phyloP scores from a whole-genome alignment of 352 stramenopile species.

The Phytopythium vexans region DNA sequence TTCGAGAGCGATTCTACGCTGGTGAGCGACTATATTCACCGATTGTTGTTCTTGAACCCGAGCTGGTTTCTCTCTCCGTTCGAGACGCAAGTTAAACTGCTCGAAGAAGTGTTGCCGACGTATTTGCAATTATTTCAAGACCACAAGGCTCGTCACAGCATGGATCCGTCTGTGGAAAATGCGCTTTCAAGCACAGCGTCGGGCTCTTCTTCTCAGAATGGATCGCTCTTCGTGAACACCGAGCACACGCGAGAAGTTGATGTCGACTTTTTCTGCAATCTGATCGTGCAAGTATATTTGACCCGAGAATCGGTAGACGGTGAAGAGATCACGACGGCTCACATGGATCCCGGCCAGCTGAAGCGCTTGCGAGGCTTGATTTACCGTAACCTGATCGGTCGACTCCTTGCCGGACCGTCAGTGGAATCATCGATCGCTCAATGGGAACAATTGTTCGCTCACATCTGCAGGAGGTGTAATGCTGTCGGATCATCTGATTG shows the following conservation, averaged over 20 bases:
- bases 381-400: conserved; percentile 67
- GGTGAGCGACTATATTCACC: conserved; percentile 45
- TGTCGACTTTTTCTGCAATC: conserved; percentile 73
- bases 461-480: conserved; percentile 48
- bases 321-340: conserved; percentile 14
- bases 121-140: conserved; percentile 62
- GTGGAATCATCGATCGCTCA: conserved; percentile 32
- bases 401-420: conserved; percentile 45
- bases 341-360: conserved; percentile 36
- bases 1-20: conserved; percentile 28
- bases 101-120: conserved; percentile 51
- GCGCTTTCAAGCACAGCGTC: background rate
- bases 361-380: conserved; percentile 45
- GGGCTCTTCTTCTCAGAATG: background rate
- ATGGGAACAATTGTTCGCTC: conserved; percentile 66
- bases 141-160: background rate
- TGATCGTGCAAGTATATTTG: conserved; percentile 69
- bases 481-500: conserved; percentile 13
- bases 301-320: conserved; percentile 19
- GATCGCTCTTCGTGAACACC: background rate
- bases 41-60: conserved; percentile 73
- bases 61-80: conserved; percentile 80
- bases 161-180: too few relatives aligned
- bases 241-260: conserved; percentile 29
- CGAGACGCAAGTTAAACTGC: conserved; percentile 67